Evolutionary conservation across 805 yeast species (phyloP).

Genomic region (Zygotorulaspora sp.): DNA sequence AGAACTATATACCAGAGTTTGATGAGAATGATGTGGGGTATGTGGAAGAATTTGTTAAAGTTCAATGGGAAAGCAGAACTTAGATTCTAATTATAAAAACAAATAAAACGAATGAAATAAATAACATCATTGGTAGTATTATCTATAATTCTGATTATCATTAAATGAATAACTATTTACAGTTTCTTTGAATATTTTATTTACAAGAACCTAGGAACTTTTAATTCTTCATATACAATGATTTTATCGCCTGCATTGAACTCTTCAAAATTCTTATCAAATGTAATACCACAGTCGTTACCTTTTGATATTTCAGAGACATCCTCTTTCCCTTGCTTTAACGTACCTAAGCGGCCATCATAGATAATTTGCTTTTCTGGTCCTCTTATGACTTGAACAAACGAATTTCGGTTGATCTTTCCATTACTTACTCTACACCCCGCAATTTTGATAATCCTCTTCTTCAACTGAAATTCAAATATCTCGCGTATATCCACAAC

Average conservation of each 20-base stretch:
- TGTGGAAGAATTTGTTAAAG: conserved; percentile 74
- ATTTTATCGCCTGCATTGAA: conserved; percentile 73
- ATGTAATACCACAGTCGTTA: conserved; percentile 81
- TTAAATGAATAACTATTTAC: conserved; percentile 2
- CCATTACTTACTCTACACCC: conserved; percentile 84
- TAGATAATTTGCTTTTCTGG: conserved; percentile 39
- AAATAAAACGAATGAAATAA: too few species aligned
- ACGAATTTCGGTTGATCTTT: conserved; percentile 51
- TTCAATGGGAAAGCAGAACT: conserved; percentile 67
- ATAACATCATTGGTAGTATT: too few species aligned
- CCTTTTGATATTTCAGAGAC: conserved; percentile 76
- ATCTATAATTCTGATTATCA: background rate
- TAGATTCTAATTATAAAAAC: conserved; percentile 2
- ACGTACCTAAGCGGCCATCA: conserved; percentile 60
- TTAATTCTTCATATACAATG: conserved; percentile 65
- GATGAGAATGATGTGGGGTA: conserved; percentile 72
- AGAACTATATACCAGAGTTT: conserved; percentile 54
- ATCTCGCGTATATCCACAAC: conserved; percentile 66
- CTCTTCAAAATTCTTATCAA: conserved; percentile 55
- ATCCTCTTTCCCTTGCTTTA: conserved; percentile 80
- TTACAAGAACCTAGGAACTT: conserved; percentile 50
- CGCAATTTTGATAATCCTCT: conserved; percentile 61
- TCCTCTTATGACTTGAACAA: conserved; percentile 53
- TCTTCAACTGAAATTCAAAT: conserved; percentile 63
- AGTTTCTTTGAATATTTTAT: conserved; percentile 1